Percentiles rank a stretch among this genome's conserved stretches.
Conservation (phyloP, 176 grass and related monocot species). For the Metroxylon sagu region DNA sequence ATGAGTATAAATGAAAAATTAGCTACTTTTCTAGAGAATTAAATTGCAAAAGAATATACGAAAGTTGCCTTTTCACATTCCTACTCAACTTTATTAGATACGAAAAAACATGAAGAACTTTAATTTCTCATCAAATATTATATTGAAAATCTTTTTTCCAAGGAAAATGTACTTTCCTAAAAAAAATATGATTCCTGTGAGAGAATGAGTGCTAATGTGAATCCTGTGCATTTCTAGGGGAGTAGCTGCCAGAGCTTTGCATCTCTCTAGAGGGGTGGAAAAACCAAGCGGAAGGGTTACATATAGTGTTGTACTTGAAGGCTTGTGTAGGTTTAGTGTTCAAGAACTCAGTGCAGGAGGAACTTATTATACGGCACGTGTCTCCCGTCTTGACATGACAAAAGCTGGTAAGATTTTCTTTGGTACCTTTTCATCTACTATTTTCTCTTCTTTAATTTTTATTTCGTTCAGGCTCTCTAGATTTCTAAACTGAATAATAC, state of each 20-base stretch:
- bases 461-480: neutral
- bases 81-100: too few relatives aligned
- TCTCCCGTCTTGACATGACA: slow-evolving; percentile 93
- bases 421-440: neutral
- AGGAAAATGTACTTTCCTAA: too few relatives aligned
- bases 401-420: slow-evolving; percentile 50
- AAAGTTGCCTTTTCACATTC: too few relatives aligned
- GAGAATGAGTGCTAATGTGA: too few relatives aligned
- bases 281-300: slow-evolving; percentile 97
- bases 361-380: slow-evolving; percentile 74
- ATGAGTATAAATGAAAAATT: too few relatives aligned
- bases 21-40: too few relatives aligned
- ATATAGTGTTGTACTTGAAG: slow-evolving; percentile 96
- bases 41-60: too few relatives aligned
- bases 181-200: too few relatives aligned
- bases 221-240: slow-evolving; percentile 31
- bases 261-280: slow-evolving; percentile 95
- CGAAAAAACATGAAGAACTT: too few relatives aligned
- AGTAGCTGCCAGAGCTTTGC: slow-evolving; percentile 97
- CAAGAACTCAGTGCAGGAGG: slow-evolving; percentile 81
- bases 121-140: too few relatives aligned
- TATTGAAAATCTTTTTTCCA: too few relatives aligned
- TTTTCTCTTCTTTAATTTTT: neutral
- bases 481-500: too few relatives aligned
- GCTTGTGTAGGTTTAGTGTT: slow-evolving; percentile 92